A percentile compares a stretch with the other conserved stretches of the same genome.
These are phyloP conservation scores for Scleroderma citrinum DNA, from an alignment of 768 basidiomycete species.

Conservation along the genomic window DNA sequence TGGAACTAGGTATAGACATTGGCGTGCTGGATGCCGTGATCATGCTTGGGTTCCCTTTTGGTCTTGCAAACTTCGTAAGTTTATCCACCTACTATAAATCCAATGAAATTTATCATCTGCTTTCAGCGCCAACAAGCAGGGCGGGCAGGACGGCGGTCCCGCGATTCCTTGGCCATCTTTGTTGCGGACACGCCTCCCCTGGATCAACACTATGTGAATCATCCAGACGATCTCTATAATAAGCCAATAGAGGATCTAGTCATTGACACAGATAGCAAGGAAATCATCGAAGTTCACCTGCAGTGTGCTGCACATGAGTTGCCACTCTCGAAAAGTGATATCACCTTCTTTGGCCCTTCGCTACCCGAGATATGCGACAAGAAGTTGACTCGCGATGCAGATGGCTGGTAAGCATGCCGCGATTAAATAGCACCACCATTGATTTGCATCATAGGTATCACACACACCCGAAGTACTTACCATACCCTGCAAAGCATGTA, in stretches of 20 bases:
- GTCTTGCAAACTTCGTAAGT: conserved; percentile 74
- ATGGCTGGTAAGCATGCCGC: conserved; percentile 60
- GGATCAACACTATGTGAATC: conserved; percentile 66
- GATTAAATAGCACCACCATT: background rate
- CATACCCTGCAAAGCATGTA: conserved; percentile 66
- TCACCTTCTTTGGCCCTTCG: conserved; percentile 63
- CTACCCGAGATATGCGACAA: conserved; percentile 55
- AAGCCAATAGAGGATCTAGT: conserved; percentile 55
- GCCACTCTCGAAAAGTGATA: conserved; percentile 64
- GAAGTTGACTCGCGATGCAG: conserved; percentile 59
- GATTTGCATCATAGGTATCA: conserved; percentile 57
- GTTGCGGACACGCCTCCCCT: conserved; percentile 64
- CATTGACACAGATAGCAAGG: conserved; percentile 66
- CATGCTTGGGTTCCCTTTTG: conserved; percentile 80
- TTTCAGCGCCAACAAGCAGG: conserved; percentile 82
- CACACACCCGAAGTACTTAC: conserved; percentile 71
- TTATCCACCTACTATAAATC: background rate
- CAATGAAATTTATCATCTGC: background rate
- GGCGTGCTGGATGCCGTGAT: conserved; percentile 85
- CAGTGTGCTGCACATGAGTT: conserved; percentile 88
- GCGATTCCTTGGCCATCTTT: conserved; percentile 72
- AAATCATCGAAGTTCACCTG: conserved; percentile 77
- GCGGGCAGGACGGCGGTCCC: conserved; percentile 74
- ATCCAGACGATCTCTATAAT: conserved; percentile 68
- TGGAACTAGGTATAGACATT: conserved; percentile 90